Conservation (phyloP, 2,329 filamentous ascomycete species). For the Aspergillus sergii region DNA sequence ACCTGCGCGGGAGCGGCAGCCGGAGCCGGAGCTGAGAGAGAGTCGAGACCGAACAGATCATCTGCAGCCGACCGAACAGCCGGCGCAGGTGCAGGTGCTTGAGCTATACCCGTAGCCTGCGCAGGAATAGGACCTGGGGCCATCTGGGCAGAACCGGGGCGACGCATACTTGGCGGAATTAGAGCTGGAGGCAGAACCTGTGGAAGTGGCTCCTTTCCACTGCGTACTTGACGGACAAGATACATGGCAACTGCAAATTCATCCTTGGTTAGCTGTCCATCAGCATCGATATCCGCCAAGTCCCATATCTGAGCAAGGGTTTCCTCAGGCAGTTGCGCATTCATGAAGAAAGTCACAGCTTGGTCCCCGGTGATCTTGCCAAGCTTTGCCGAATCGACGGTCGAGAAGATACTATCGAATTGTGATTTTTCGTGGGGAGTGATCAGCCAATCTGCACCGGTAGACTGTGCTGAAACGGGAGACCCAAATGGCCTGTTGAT, state of each 20-base stretch:
- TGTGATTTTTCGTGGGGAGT: constrained; percentile 80
- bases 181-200: constrained; percentile 76
- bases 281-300: constrained; percentile 88
- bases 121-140: constrained; percentile 49
- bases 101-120: constrained; percentile 45
- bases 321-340: constrained; percentile 87
- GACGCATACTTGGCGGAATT: constrained; percentile 82
- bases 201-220: constrained; percentile 71
- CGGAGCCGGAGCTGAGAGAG: constrained; percentile 57
- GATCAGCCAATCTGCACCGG: constrained; percentile 77
- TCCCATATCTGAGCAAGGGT: constrained; percentile 95
- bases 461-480: constrained; percentile 56
- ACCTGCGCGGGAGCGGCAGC: constrained; percentile 62
- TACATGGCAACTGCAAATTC: constrained; percentile 99
- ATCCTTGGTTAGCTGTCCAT: constrained; percentile 80
- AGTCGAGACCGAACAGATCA: constrained; percentile 90
- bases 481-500: constrained; percentile 55
- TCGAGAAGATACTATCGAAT: constrained; percentile 84
- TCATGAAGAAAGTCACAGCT: constrained; percentile 90
- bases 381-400: constrained; percentile 76
- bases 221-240: constrained; percentile 86
- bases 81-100: constrained; percentile 52
- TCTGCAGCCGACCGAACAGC: constrained; percentile 80
- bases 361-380: constrained; percentile 93
- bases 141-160: constrained; percentile 42